Evolutionary conservation across 176 grass and related monocot genomes (phyloP), one percentile per base, ranked within the genome.

Genomic region (Ampelocalamus luodianensis): DNA sequence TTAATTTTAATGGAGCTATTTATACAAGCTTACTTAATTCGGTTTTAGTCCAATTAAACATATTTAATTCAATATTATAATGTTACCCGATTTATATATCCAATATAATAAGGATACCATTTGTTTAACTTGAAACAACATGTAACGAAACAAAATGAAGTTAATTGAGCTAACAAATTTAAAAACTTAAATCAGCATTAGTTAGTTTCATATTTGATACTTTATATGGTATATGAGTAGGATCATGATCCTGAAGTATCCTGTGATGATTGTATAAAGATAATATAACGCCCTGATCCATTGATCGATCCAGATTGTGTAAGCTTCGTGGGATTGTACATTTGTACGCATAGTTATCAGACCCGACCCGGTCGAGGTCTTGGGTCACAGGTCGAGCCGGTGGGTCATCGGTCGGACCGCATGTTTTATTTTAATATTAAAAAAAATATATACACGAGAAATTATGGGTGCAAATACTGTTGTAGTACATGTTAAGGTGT

Each of bases 221-320:
- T 34, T 80, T 14, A 53, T 67, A 67, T 37, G n/a, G 20, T n/a
- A 10, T 65, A 22, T 45, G 15, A 32, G 32, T 26, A 72, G 48
- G 32, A 65, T 79, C 61, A 18, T 78, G 26, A 66, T 53, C 18
- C 40, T 82, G 13, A 69, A 27, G 40, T 24, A 29, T 48, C 40
- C 51, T 64, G 22, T 80, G 70, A 53, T 68, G n/a, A 53, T 79
- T 73, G 59, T 53, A 72, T 61, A 81, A 56, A 74, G 43, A 77
- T 68, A 37, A 39, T 71, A 62, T 23, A 23, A 55, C 36, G 54
- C 64, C 6, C 8, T 27, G 80, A 77, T 83, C 42, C 43, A 67
- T 58, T 49, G 44, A 29, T 14, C 4, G 24, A 72, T 72, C 51
- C 67, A 82, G 10, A 68, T 40, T 56, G 37, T 71, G 12, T 29